A percentile compares a stretch with the other conserved stretches of the same genome.
Conservation (phyloP, 176 grass and related monocot species). For the Avena sativa region DNA sequence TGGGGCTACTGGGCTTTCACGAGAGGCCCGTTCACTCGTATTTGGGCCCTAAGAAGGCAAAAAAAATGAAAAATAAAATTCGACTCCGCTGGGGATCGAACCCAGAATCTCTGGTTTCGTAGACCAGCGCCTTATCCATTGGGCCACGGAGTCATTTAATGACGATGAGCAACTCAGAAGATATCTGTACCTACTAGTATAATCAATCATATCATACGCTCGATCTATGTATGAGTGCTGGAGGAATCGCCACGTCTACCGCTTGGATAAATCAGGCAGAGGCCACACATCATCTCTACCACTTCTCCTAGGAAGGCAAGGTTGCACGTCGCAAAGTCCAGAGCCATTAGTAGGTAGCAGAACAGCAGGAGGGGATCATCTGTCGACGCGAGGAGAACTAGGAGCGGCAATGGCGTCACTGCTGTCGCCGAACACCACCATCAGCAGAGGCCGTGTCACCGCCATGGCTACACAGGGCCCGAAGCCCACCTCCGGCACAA, state of each 20-base stretch:
- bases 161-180: too few relatives aligned
- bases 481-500: constrained; percentile 48
- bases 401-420: constrained; percentile 38
- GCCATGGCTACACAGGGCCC: constrained; percentile 46
- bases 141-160: constrained; percentile 72
- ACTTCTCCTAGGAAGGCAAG: background rate
- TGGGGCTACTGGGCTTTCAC: background rate
- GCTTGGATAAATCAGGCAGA: background rate
- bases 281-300: constrained; percentile 5
- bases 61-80: rapidly evolving
- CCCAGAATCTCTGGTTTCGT: constrained; percentile 98
- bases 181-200: too few relatives aligned
- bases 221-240: background rate
- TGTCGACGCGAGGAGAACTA: background rate
- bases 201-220: background rate
- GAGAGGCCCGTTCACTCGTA: background rate
- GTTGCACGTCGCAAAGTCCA: background rate
- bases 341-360: background rate
- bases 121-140: constrained; percentile 99
- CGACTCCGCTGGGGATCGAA: constrained; percentile 97
- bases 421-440: constrained; percentile 18
- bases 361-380: background rate
- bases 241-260: background rate
- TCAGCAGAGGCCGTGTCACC: constrained; percentile 21
- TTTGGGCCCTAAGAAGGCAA: background rate